Evolutionary conservation across 1,284 basidiomycete species (phyloP).

Genomic region (Coniferiporia weirii): DNA sequence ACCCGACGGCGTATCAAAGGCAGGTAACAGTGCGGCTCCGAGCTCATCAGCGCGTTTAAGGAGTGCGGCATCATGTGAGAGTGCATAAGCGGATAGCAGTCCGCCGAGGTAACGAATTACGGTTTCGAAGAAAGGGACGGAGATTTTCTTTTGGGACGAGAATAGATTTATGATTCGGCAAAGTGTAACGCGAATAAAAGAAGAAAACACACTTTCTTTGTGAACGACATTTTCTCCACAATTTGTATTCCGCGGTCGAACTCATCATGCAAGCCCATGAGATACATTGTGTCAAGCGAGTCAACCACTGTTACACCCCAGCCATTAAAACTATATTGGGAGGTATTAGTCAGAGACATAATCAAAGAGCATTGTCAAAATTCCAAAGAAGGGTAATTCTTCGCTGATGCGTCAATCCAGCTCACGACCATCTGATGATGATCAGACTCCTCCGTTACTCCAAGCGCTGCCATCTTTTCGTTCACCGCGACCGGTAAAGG

Average conservation of each 20-base stretch:
- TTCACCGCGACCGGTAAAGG: no score
- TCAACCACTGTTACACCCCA: constrained; percentile 79
- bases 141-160: constrained; percentile 23
- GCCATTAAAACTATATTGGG: constrained; percentile 48
- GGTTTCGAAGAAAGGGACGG: constrained; percentile 67
- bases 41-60: constrained; percentile 49
- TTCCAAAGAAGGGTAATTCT: not conserved
- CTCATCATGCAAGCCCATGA: constrained; percentile 64
- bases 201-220: constrained; percentile 30
- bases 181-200: constrained; percentile 17
- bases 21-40: constrained; percentile 43
- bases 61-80: constrained; percentile 51
- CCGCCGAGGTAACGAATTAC: constrained; percentile 74
- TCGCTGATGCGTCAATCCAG: no score
- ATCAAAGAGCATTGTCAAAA: not conserved
- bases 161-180: not conserved
- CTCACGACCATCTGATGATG: no score
- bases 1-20: constrained; percentile 45
- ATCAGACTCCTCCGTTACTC: no score
- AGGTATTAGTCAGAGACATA: not conserved
- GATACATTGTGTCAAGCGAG: constrained; percentile 71
- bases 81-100: constrained; percentile 63
- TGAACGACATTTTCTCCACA: constrained; percentile 56
- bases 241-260: constrained; percentile 60
- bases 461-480: no score